Base-by-base conservation (phyloP, 805 yeast genomes). In the Candida silvicultrix region DNA sequence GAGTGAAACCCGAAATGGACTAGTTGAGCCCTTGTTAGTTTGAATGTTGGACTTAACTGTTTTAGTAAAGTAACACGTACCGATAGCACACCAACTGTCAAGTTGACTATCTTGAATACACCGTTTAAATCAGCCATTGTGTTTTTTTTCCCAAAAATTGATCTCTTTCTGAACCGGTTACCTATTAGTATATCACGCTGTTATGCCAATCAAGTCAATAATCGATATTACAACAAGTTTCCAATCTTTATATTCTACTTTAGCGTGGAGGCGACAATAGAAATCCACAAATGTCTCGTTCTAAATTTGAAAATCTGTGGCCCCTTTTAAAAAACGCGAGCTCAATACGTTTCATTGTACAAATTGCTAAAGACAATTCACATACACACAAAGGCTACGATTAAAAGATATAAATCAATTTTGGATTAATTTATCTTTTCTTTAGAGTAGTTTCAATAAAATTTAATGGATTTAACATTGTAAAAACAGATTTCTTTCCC, bases 41-140 rank as follows among this genome's bases (percentile, higher is more conserved):
- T 15, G 6, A 5, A 6, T 11, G 29, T 57, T 31, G 39, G 57
- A 55, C 29, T 41, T 19, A 55, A 38, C 46, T 55, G 64, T 43
- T 49, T 40, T 38, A 63, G 14, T 36, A 59, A 42, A 21, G 64
- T 50, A 10, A 48, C 18, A 67, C 81, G 40, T 67, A 80, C 82
- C 2, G 81, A 54, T 37, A 80, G 53, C 1, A 69, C 70, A 4
- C 85, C 83, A 25, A 83, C 81, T 1, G 70, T 56, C 42, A 83
- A 55, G 57, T 83, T 83, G 49, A 75, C 71, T 35, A 57, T 48
- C 46, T 63, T 68, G 57, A 68, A 67, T 21, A 60, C 46, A 16
- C 59, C 60, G 42, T 45, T 54, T 4, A 57, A 48, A 29, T 58
- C 62, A 16, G 62, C 48, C 62, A 58, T 57, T 18, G 32, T 35